These are phyloP conservation scores for Fraxinus platypoda DNA, from an alignment of 305 asterid species.

Conservation along the genomic window DNA sequence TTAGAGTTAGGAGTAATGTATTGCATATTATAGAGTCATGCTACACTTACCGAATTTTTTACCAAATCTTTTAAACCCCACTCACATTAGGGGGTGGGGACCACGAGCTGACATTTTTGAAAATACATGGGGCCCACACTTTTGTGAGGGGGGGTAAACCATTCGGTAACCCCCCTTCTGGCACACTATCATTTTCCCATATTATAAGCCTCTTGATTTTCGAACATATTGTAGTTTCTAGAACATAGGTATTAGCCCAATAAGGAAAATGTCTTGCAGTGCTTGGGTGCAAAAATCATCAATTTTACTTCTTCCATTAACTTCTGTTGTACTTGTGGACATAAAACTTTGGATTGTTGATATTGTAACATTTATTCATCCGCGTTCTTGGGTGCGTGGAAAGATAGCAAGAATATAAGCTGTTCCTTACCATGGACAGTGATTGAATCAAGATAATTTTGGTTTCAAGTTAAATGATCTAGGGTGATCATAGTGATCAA, in stretches of 20 bases:
- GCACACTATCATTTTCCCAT: too few relatives aligned
- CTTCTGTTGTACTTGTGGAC: not conserved
- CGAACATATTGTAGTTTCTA: not conserved
- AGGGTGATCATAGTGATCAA: not conserved
- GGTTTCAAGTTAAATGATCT: not conserved
- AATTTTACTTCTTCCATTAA: not conserved
- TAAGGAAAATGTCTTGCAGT: not conserved
- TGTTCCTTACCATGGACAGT: not conserved
- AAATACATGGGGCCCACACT: too few relatives aligned
- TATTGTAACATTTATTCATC: not conserved
- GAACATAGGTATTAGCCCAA: not conserved
- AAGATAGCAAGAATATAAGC: not conserved
- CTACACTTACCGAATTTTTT: too few relatives aligned
- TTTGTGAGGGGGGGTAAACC: too few relatives aligned
- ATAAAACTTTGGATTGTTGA: not conserved
- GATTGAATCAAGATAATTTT: not conserved
- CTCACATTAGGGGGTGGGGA: too few relatives aligned
- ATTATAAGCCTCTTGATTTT: not conserved
- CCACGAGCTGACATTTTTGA: too few relatives aligned
- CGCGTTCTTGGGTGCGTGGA: not conserved
- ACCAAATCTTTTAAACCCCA: too few relatives aligned
- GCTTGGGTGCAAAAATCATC: not conserved
- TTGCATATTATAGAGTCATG: too few relatives aligned
- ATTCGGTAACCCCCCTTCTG: too few relatives aligned
- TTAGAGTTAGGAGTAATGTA: not conserved